These are phyloP conservation scores for Metschnikowia hibisci DNA, from an alignment of 805 yeast genomes.

Conservation along the genomic window DNA sequence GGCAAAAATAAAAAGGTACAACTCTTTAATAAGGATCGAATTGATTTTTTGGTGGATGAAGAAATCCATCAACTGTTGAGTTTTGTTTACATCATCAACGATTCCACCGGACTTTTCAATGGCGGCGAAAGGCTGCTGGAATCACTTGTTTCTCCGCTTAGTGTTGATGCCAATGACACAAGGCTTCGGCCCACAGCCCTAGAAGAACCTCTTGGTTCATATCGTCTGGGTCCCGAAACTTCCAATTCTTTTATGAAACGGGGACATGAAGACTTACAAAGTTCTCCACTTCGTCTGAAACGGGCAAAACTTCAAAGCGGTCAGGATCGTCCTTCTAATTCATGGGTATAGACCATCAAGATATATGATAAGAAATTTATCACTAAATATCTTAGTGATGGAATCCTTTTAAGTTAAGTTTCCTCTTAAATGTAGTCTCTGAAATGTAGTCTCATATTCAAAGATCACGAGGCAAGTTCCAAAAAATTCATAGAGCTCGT, in stretches of 20 bases:
- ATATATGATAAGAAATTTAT: too few species aligned
- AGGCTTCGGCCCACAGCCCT: slow-evolving; percentile 26
- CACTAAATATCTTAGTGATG: too few species aligned
- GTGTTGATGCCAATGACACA: slow-evolving; percentile 26
- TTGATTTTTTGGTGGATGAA: slow-evolving; percentile 64
- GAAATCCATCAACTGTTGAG: slow-evolving; percentile 49
- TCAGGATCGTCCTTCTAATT: slow-evolving; percentile 24
- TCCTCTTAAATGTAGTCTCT: too few species aligned
- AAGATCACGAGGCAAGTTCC: too few species aligned
- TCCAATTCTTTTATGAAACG: slow-evolving; percentile 28
- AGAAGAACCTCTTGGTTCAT: slow-evolving; percentile 16
- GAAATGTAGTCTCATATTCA: too few species aligned
- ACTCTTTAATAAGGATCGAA: slow-evolving; percentile 59
- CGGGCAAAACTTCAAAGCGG: slow-evolving; percentile 28
- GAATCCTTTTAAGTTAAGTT: too few species aligned
- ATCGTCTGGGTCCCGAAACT: slow-evolving; percentile 19
- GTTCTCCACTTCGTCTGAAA: slow-evolving; percentile 20
- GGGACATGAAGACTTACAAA: slow-evolving; percentile 18
- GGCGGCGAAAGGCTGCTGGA: slow-evolving; percentile 35
- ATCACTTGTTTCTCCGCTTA: slow-evolving; percentile 21
- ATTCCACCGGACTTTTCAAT: slow-evolving; percentile 61
- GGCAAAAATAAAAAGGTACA: slow-evolving; percentile 61
- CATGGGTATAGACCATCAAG: slow-evolving; percentile 18
- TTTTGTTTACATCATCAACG: slow-evolving; percentile 51
- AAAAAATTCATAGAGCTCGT: too few species aligned